phyloP scores from a whole-genome alignment of 108 stramenopile species.

The Pseudonitzschia pungens region DNA sequence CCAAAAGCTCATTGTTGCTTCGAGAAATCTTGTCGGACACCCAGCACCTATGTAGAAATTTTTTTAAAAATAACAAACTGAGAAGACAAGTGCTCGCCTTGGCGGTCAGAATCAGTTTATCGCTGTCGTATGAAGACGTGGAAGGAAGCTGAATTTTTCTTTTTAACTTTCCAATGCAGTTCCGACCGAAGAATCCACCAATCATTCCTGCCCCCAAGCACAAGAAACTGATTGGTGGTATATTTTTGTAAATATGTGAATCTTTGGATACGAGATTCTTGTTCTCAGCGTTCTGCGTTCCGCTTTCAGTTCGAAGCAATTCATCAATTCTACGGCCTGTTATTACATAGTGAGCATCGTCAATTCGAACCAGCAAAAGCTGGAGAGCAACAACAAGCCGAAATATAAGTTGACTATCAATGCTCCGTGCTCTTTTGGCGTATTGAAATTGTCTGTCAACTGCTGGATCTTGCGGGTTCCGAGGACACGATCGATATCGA shows the following conservation, averaged over 20 bases:
- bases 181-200: not conserved
- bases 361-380: constrained; percentile 69
- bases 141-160: not conserved
- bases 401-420: constrained; percentile 65
- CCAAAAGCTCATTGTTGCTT: constrained; percentile 44
- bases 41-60: constrained; percentile 23
- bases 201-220: constrained; percentile 11
- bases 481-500: constrained; percentile 9
- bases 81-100: constrained; percentile 15
- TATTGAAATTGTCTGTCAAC: constrained; percentile 1
- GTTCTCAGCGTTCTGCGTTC: not conserved
- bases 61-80: not conserved
- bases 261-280: not conserved
- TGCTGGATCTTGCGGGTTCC: constrained; percentile 24
- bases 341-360: constrained; percentile 64
- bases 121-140: no score
- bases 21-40: constrained; percentile 58
- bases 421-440: constrained; percentile 22
- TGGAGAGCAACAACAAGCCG: constrained; percentile 71
- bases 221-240: not conserved
- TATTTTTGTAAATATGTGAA: not conserved
- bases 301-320: not conserved
- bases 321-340: constrained; percentile 8
- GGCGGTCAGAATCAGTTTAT: not conserved
- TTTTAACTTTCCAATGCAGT: not conserved